These are phyloP conservation scores for Crassisporium funariophilum DNA, from an alignment of 768 basidiomycete genomes.

Conservation along the genomic window DNA sequence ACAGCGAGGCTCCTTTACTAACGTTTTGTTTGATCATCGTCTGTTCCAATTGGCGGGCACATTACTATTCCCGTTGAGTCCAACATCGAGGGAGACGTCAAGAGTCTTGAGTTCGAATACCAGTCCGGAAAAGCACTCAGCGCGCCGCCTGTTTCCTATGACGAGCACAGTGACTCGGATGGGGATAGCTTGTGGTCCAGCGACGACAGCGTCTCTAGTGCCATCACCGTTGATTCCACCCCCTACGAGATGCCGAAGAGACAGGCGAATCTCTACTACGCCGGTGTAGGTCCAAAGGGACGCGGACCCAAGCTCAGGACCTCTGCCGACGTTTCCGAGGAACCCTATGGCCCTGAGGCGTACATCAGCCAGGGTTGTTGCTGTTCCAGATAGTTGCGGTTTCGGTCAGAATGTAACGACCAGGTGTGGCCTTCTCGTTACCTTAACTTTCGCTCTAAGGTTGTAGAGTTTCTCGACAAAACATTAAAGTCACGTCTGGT, in stretches of 20 bases:
- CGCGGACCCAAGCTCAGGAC: constrained; percentile 38
- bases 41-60: background rate
- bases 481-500: constrained; percentile 27
- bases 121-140: constrained; percentile 2
- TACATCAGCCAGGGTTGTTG: constrained; percentile 25
- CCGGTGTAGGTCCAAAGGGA: constrained; percentile 26
- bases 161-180: constrained; percentile 4
- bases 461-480: constrained; percentile 25
- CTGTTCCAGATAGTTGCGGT: constrained; percentile 29
- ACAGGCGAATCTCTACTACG: constrained; percentile 34
- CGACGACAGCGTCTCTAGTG: constrained; percentile 10
- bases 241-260: constrained; percentile 23
- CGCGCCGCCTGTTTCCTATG: background rate
- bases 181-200: constrained; percentile 1
- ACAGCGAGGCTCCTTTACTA: background rate
- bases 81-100: constrained; percentile 1
- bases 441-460: constrained; percentile 35
- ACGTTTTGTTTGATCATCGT: background rate
- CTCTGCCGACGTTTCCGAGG: constrained; percentile 30
- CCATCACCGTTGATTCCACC: constrained; percentile 19
- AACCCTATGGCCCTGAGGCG: constrained; percentile 31
- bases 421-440: constrained; percentile 36
- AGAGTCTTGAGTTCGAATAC: background rate
- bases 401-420: constrained; percentile 26
- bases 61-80: background rate